Evolutionary conservation across 139 green algal species (phyloP).

Genomic region (Ostreobium quekettii): DNA sequence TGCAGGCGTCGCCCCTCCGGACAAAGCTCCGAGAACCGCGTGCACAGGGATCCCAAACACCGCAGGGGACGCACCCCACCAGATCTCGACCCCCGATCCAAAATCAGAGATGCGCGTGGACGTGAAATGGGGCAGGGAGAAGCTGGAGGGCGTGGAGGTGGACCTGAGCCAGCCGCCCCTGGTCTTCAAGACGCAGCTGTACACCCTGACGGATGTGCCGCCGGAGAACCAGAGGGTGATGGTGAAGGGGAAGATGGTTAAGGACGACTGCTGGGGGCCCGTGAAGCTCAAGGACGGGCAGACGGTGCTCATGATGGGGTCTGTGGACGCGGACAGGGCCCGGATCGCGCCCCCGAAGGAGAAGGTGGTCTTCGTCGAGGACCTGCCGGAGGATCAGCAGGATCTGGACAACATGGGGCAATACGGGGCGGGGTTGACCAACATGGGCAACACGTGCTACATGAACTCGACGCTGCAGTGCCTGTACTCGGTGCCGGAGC

Average conservation of each 20-base stretch:
- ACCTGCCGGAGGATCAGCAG: conserved; percentile 81
- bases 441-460: conserved; percentile 98
- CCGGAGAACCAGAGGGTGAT: conserved; percentile 94
- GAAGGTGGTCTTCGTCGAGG: conserved; percentile 78
- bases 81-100: too few relatives aligned
- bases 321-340: conserved; percentile 69
- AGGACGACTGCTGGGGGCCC: conserved; percentile 88
- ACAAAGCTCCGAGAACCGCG: too few relatives aligned
- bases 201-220: conserved; percentile 83
- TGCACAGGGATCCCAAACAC: too few relatives aligned
- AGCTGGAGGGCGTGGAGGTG: conserved; percentile 77
- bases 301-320: conserved; percentile 96
- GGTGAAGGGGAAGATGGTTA: conserved; percentile 88
- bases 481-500: conserved; percentile 67
- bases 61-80: too few relatives aligned
- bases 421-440: conserved; percentile 78
- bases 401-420: conserved; percentile 47
- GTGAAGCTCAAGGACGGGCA: conserved; percentile 67
- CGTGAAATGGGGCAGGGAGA: conserved; percentile 92
- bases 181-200: conserved; percentile 95
- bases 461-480: conserved; percentile 95
- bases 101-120: conserved; percentile 67
- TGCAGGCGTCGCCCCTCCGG: too few relatives aligned
- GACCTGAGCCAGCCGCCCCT: conserved; percentile 61
- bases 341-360: conserved; percentile 54